Conservation (phyloP, 345 rosid species). For the Trapa incisa region DNA sequence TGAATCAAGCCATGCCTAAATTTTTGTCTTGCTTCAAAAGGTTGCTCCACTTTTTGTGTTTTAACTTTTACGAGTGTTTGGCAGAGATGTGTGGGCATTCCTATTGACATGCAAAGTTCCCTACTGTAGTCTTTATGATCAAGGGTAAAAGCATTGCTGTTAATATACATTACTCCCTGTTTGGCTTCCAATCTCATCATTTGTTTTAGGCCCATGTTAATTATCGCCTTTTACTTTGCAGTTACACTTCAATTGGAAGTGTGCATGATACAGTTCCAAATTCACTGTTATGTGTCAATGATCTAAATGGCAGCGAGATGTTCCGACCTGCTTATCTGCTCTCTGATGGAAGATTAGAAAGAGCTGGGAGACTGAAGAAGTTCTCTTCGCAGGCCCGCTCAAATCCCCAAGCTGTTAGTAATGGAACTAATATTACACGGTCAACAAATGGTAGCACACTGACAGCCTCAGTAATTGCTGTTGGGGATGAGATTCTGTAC, state of each 20-base stretch:
- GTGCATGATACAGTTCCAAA: conserved; percentile 88
- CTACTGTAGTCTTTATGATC: conserved; percentile 93
- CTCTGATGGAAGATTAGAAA: conserved; percentile 89
- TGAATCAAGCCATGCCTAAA: background rate
- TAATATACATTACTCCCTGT: background rate
- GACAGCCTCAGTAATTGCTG: conserved; percentile 48
- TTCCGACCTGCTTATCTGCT: conserved; percentile 95
- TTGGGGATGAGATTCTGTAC: conserved; percentile 99
- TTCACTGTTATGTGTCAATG: conserved; percentile 39
- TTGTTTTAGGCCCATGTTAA: conserved; percentile 10
- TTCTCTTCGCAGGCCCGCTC: conserved; percentile 15
- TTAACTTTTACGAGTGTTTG: background rate
- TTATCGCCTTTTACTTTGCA: conserved; percentile 11
- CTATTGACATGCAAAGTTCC: conserved; percentile 79
- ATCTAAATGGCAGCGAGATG: conserved; percentile 33
- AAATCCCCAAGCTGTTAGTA: conserved; percentile 14
- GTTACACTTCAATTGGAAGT: conserved; percentile 97
- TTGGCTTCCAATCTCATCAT: no score
- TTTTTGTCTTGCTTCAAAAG: background rate
- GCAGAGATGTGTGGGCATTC: conserved; percentile 98
- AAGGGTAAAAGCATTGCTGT: conserved; percentile 44
- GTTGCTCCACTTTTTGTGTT: background rate
- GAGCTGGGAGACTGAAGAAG: conserved; percentile 88
- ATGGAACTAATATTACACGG: conserved; percentile 16
- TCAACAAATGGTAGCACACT: no score